A percentile compares a stretch with the other conserved stretches of the same genome.
Evolutionary conservation across 2,329 filamentous ascomycete genomes (phyloP).

Genomic region (Aspergillus vadensis): DNA sequence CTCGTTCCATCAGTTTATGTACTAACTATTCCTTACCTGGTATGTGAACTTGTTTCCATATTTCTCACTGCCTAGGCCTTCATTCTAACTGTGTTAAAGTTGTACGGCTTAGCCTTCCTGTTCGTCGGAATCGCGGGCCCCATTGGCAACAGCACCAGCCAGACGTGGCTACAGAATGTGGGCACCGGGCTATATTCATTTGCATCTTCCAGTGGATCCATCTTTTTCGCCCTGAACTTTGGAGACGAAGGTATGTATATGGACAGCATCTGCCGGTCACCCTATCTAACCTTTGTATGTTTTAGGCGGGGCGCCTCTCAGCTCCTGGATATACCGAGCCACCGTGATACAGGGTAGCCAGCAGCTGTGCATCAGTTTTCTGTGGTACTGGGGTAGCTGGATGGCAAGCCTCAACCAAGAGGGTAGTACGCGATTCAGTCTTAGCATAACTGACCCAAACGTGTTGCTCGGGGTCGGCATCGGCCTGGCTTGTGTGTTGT

Average conservation of each 20-base stretch:
- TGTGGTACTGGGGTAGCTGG: constrained; percentile 11
- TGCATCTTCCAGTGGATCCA: constrained; percentile 62
- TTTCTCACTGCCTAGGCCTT: too few relatives aligned
- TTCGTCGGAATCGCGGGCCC: constrained; percentile 62
- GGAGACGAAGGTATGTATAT: constrained; percentile 56
- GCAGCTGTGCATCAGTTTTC: constrained; percentile 8
- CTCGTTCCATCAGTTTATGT: constrained; percentile 53
- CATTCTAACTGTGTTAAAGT: neutral
- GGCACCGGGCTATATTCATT: constrained; percentile 63
- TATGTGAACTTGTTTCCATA: constrained; percentile 39
- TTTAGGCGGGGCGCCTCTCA: constrained; percentile 5
- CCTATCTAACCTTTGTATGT: constrained; percentile 58
- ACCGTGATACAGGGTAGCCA: constrained; percentile 8
- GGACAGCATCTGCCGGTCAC: constrained; percentile 63
- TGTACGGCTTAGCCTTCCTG: constrained; percentile 62
- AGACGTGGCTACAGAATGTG: constrained; percentile 60
- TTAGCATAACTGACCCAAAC: neutral
- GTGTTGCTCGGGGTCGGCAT: constrained; percentile 3
- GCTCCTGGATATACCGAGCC: constrained; percentile 8
- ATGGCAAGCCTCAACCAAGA: constrained; percentile 7
- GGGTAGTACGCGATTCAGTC: neutral
- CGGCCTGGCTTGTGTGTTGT: constrained; percentile 4
- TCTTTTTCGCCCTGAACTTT: constrained; percentile 69
- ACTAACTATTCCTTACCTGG: constrained; percentile 61
- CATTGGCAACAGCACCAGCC: constrained; percentile 36